Conservation (phyloP, 208 protist genomes). For the Trypanosoma melophagium region DNA sequence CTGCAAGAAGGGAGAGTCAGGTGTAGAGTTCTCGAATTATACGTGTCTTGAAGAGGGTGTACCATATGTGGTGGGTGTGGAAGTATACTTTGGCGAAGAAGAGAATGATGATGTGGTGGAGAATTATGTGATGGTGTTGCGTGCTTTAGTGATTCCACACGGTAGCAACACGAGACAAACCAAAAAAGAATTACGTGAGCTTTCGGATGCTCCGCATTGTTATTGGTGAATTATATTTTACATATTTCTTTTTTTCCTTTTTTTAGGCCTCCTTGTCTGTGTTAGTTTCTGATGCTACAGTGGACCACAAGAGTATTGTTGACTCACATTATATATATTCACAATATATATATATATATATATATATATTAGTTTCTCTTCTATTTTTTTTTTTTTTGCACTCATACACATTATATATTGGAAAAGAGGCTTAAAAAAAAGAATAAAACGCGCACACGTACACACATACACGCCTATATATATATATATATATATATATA, state of each 20-base stretch:
- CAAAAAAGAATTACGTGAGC: not conserved
- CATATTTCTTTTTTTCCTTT: not conserved
- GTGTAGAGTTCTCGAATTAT: not conserved
- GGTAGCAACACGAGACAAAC: constrained; percentile 10
- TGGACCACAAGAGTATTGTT: too few species aligned
- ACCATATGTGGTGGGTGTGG: constrained; percentile 14
- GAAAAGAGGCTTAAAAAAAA: too few species aligned
- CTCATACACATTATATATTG: too few species aligned
- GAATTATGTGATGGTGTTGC: constrained; percentile 5
- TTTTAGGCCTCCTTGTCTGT: constrained; percentile 8
- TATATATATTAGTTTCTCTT: too few species aligned
- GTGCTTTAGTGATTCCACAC: constrained; percentile 12
- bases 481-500: too few species aligned
- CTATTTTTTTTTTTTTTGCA: too few species aligned
- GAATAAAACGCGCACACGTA: too few species aligned
- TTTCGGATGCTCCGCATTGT: not conserved
- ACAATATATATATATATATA: too few species aligned
- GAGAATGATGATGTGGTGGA: not conserved
- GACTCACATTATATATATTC: too few species aligned
- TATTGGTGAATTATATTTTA: constrained; percentile 1
- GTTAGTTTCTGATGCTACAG: constrained; percentile 15
- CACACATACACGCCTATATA: too few species aligned
- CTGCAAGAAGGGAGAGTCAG: not conserved
- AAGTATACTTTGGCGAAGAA: constrained; percentile 18
- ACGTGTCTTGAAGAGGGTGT: constrained; percentile 5